Evolutionary conservation across 495 filamentous ascomycete species (phyloP), one percentile per base, ranked within the genome.

Genomic region (Neurospora cerealis): DNA sequence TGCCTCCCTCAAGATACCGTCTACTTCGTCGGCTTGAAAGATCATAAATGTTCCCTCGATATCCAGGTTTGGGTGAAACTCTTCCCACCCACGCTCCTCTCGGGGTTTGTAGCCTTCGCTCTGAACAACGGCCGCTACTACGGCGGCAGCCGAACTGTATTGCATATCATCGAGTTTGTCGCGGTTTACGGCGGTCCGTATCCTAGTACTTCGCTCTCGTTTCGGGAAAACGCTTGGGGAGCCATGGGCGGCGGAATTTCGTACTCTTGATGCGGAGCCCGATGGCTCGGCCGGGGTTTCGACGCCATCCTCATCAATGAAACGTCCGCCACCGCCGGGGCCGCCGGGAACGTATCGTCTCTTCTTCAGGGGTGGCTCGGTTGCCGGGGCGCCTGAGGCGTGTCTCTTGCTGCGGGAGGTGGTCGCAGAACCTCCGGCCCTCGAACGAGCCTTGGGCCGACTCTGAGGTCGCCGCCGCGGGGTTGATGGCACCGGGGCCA

Each of bases 81-180:
- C 96, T 78, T 96, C 93, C 92, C 95, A 99, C 17, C 93, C 92
- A 72, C 95, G 90, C 82, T 99, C 96, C 81, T 99, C 96, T 73
- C 96, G 87, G 4, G 96, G 96, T 79, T 99, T 98, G 83, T 97
- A 98, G 19, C 94, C 94, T 83, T 98, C 95, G 74, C 91, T 94
- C 75, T 95, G 92, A 69, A 93, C 93, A 34, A 93, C 88, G 34
- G 93, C 93, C 44, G 93, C 92, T 5, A 92, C 91, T 24, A 93
- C 93, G 10, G 93, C 93, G 34, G 94, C 93, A 28, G 94, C 93
- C 21, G 93, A 95, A 76, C 89, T 92, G 73, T 91, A 85, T 71
- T 85, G 85, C 80, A 94, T 83, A 76, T 85, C 86, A 74, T 88
- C 82, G 39, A 80, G 79, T 32, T 82, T 80, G 34, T 85, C 83